Conservation (phyloP, 768 basidiomycete genomes). For the Solioccasus polychromus region DNA sequence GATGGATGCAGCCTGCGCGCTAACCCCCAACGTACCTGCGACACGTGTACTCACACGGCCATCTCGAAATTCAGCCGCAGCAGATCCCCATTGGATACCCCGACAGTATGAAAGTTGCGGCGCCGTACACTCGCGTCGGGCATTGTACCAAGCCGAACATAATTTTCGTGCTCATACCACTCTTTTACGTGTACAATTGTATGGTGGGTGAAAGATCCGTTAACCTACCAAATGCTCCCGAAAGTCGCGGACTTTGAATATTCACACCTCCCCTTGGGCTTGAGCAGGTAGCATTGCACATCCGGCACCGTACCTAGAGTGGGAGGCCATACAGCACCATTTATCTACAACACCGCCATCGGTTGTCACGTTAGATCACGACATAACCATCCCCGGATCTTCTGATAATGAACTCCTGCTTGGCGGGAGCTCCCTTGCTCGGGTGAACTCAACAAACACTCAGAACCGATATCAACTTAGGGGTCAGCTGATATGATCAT, state of each 20-base stretch:
- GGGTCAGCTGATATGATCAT: conserved; percentile 19
- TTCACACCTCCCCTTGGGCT: background rate
- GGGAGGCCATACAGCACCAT: conserved; percentile 9
- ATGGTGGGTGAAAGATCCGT: conserved; percentile 7
- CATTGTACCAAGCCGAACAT: too few relatives aligned
- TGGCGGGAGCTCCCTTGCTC: conserved; percentile 6
- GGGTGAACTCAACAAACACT: background rate
- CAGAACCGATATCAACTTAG: conserved; percentile 8
- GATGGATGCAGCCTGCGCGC: conserved; percentile 19
- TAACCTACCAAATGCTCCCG: conserved; percentile 22
- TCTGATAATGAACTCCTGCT: background rate
- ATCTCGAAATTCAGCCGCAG: conserved; percentile 28
- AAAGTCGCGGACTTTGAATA: conserved; percentile 27
- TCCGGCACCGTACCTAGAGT: too few relatives aligned
- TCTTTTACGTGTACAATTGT: conserved; percentile 19
- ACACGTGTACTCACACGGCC: conserved; percentile 36
- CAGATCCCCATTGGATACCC: conserved; percentile 17
- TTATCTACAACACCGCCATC: conserved; percentile 15
- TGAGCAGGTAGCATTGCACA: too few relatives aligned
- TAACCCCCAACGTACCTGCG: conserved; percentile 26
- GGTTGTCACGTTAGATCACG: background rate
- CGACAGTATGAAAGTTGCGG: too few relatives aligned
- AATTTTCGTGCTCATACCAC: too few relatives aligned
- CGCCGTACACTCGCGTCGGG: conserved; percentile 5
- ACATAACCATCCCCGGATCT: background rate